phyloP scores from a whole-genome alignment of 2,329 filamentous ascomycete species.

The Aspergillus ruber region DNA sequence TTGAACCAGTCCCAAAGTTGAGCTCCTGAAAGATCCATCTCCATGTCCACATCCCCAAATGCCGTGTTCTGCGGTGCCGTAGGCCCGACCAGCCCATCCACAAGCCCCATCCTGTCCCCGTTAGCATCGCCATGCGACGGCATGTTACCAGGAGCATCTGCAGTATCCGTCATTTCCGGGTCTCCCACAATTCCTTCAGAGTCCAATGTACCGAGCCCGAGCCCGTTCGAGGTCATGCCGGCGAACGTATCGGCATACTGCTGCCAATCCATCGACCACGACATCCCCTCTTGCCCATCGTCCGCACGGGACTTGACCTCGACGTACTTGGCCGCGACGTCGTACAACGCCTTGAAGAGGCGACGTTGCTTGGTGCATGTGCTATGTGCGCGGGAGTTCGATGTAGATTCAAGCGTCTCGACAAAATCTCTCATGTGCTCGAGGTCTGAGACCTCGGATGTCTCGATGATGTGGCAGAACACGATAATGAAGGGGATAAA shows the following conservation, averaged over 20 bases:
- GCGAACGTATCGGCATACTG: background rate
- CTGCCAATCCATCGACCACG: background rate
- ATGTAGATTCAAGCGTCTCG: slow-evolving; percentile 3
- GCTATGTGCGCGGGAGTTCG: background rate
- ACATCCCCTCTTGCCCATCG: background rate
- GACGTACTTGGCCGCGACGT: slow-evolving; percentile 7
- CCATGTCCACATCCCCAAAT: slow-evolving; percentile 4
- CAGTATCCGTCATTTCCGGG: background rate
- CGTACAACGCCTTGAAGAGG: slow-evolving; percentile 8
- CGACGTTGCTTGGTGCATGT: slow-evolving; percentile 5
- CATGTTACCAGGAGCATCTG: background rate
- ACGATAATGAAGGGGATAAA: slow-evolving; percentile 12
- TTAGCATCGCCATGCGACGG: background rate
- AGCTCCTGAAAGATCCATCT: slow-evolving; percentile 7
- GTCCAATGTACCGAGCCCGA: background rate
- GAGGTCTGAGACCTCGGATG: slow-evolving; percentile 7
- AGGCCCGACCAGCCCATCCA: background rate
- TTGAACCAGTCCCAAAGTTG: slow-evolving; percentile 9
- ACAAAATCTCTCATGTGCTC: slow-evolving; percentile 5
- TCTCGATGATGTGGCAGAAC: slow-evolving; percentile 11
- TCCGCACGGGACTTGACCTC: slow-evolving; percentile 3
- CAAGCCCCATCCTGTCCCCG: background rate
- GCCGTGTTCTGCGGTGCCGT: background rate
- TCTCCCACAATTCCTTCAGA: background rate
- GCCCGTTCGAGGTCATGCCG: background rate